phyloP scores from a whole-genome alignment of 2,329 filamentous ascomycete genomes.

The Penicillium freii region DNA sequence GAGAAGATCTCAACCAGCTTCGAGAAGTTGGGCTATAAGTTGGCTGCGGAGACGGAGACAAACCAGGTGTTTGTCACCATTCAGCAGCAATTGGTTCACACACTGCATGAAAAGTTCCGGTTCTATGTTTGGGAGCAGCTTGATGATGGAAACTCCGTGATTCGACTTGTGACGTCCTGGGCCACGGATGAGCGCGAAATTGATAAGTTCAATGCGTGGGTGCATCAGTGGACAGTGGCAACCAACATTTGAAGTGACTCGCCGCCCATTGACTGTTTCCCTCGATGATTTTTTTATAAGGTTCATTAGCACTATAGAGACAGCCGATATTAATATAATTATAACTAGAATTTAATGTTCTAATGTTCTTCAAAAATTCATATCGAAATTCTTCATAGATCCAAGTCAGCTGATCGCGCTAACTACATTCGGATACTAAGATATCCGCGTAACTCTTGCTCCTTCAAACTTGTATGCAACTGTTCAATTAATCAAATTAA shows the following conservation, averaged over 20 bases:
- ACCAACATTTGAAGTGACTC: conserved; percentile 8
- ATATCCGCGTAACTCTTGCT: neutral
- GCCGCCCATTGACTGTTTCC: neutral
- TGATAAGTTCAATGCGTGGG: conserved; percentile 36
- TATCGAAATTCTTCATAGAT: neutral
- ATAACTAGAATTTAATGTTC: neutral
- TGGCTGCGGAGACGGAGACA: conserved; percentile 50
- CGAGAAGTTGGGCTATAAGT: conserved; percentile 41
- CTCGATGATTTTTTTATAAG: neutral
- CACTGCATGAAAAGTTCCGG: conserved; percentile 44
- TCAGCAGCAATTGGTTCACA: conserved; percentile 39
- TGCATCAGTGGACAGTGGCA: conserved; percentile 28
- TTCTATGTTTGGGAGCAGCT: conserved; percentile 53
- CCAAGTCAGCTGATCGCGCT: conserved; percentile 8
- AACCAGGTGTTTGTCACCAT: conserved; percentile 54
- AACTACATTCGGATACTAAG: neutral
- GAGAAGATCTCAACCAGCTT: conserved; percentile 47
- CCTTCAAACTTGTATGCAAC: neutral
- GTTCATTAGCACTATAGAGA: conserved; percentile 2
- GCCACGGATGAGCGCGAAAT: conserved; percentile 48
- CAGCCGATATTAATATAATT: neutral
- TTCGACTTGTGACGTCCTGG: conserved; percentile 53
- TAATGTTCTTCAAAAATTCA: neutral
- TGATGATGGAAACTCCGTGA: conserved; percentile 41
- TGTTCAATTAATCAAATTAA: neutral